phyloP scores from a whole-genome alignment of 192 early-diverging fungal species.

The Diversispora epigaea region DNA sequence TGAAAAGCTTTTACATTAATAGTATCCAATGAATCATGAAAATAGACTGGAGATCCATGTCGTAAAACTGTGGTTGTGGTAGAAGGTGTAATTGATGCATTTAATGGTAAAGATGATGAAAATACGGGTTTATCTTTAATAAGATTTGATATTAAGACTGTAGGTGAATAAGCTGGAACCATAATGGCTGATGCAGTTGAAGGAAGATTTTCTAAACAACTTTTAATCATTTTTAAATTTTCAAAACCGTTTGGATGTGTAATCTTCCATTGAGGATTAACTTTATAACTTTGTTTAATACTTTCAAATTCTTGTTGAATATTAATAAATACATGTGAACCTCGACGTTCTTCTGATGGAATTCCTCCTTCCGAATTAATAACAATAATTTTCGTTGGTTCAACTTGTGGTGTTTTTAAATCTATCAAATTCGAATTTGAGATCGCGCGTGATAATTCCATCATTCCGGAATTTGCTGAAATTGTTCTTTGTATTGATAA shows the following conservation, averaged over 20 bases:
- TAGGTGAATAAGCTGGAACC: conserved; percentile 52
- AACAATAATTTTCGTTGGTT: conserved; percentile 63
- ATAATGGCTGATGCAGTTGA: conserved; percentile 79
- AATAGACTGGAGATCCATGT: conserved; percentile 67
- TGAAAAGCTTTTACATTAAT: conserved; percentile 55
- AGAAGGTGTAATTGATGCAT: conserved; percentile 8
- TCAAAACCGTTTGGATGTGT: conserved; percentile 42
- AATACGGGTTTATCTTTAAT: conserved; percentile 77
- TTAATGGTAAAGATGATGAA: conserved; percentile 54
- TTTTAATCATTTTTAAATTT: conserved; percentile 63
- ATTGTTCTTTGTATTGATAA: conserved; percentile 44
- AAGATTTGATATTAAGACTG: conserved; percentile 64
- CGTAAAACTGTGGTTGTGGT: conserved; percentile 74
- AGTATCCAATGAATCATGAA: conserved; percentile 53
- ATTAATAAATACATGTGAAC: conserved; percentile 75
- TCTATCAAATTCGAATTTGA: background rate
- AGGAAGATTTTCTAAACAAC: conserved; percentile 66
- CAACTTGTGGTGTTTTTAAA: conserved; percentile 31
- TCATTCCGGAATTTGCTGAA: conserved; percentile 51
- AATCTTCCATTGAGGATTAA: conserved; percentile 35
- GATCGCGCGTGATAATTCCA: conserved; percentile 49
- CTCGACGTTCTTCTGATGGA: conserved; percentile 49
- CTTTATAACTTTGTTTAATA: conserved; percentile 44
- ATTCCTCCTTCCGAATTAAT: conserved; percentile 72
- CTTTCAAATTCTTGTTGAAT: conserved; percentile 72